These are phyloP conservation scores for Flaveria floridana DNA, from an alignment of 140 eudicot species.

Conservation along the genomic window DNA sequence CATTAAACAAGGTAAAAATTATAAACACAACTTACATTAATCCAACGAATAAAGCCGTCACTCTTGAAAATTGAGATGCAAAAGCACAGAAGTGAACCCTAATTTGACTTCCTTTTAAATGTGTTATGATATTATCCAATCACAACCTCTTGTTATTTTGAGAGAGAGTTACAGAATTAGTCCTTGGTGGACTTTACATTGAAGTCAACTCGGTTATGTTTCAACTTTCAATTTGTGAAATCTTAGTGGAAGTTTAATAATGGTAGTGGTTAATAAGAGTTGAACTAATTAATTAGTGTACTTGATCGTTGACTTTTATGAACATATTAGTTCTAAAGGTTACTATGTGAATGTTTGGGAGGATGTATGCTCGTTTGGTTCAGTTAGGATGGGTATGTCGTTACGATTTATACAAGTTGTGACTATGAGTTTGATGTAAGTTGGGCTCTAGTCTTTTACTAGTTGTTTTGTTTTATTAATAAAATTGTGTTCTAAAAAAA, in stretches of 20 bases:
- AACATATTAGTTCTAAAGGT: too few species aligned
- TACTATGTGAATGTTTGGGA: too few species aligned
- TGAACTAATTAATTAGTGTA: not conserved
- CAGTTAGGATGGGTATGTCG: too few species aligned
- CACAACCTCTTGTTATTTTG: not conserved
- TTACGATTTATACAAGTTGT: too few species aligned
- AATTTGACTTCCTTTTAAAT: slow-evolving; percentile 15
- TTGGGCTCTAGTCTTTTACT: too few species aligned
- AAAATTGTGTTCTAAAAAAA: too few species aligned
- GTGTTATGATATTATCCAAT: not conserved
- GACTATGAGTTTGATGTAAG: too few species aligned
- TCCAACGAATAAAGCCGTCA: not conserved
- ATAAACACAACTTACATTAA: slow-evolving; percentile 8
- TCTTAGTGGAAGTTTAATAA: too few species aligned
- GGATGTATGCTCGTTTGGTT: too few species aligned
- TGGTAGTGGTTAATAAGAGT: not conserved
- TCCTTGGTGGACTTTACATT: not conserved
- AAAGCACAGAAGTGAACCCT: slow-evolving; percentile 33
- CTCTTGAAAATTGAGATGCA: not conserved
- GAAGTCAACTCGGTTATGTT: not conserved
- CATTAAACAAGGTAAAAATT: not conserved
- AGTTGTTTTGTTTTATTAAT: too few species aligned
- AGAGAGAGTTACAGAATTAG: not conserved
- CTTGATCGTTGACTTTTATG: not conserved
- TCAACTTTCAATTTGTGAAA: not conserved